phyloP scores from a whole-genome alignment of 352 stramenopile genomes.

The Phytophthora niederhauseri region DNA sequence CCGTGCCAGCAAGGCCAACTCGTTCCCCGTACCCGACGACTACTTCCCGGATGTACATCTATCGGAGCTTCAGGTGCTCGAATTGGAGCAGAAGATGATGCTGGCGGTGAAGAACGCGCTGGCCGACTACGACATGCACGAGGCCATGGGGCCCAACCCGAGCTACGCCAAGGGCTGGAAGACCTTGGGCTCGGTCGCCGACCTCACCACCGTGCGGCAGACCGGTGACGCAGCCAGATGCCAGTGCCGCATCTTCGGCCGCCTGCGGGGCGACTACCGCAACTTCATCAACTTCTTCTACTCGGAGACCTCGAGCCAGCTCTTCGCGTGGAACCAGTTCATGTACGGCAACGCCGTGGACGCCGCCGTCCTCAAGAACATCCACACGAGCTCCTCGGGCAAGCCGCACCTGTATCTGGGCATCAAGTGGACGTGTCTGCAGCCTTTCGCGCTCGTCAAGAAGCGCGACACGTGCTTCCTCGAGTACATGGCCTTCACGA shows the following conservation, averaged over 20 bases:
- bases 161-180: conserved; percentile 37
- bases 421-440: conserved; percentile 78
- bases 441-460: conserved; percentile 57
- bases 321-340: conserved; percentile 71
- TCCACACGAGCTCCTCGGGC: conserved; percentile 53
- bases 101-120: conserved; percentile 47
- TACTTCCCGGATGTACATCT: conserved; percentile 54
- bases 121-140: conserved; percentile 51
- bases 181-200: conserved; percentile 29
- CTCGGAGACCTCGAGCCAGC: conserved; percentile 51
- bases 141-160: conserved; percentile 39
- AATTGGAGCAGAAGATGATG: conserved; percentile 43
- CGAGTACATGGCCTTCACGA: conserved; percentile 76
- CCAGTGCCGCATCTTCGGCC: conserved; percentile 61
- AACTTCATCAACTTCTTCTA: conserved; percentile 77
- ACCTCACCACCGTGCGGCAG: conserved; percentile 37
- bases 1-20: conserved; percentile 12
- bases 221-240: conserved; percentile 22
- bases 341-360: conserved; percentile 64
- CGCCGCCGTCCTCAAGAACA: conserved; percentile 66
- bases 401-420: conserved; percentile 66
- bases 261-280: conserved; percentile 56
- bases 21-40: conserved; percentile 41
- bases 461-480: conserved; percentile 75
- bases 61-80: conserved; percentile 29